Conservation (phyloP, 495 filamentous ascomycete genomes). For the Hypoxylon crocopeplum region DNA sequence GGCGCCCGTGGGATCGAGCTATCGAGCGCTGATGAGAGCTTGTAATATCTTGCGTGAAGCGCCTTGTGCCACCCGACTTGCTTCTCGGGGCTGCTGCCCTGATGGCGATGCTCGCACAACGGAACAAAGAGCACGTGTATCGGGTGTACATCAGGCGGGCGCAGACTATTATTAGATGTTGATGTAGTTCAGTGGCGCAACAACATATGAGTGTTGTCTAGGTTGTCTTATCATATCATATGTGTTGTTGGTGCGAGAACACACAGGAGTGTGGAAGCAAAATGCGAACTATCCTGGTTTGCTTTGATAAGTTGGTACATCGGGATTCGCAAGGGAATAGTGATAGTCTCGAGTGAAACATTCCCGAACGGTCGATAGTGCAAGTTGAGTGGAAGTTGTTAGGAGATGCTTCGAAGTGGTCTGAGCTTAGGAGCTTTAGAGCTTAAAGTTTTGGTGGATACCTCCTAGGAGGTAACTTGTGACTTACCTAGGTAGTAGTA, state of each 20-base stretch:
- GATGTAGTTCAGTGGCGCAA: too few relatives aligned
- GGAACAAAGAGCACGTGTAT: constrained; percentile 19
- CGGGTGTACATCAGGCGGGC: constrained; percentile 23
- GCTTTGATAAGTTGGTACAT: not conserved
- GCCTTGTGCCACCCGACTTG: not conserved
- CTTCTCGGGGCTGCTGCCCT: constrained; percentile 4
- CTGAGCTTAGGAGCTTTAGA: too few relatives aligned
- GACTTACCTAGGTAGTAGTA: too few relatives aligned
- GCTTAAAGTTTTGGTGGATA: too few relatives aligned
- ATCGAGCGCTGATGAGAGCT: constrained; percentile 1
- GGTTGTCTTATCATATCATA: too few relatives aligned
- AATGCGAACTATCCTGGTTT: constrained; percentile 29
- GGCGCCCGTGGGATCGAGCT: constrained; percentile 8
- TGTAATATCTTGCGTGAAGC: not conserved
- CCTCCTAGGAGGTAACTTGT: too few relatives aligned
- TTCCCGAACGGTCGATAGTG: too few relatives aligned
- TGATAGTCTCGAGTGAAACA: too few relatives aligned
- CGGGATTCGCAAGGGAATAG: constrained; percentile 1
- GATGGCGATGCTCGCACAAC: constrained; percentile 3
- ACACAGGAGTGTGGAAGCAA: constrained; percentile 24
- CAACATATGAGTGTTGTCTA: too few relatives aligned
- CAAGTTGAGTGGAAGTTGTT: too few relatives aligned
- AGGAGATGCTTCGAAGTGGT: too few relatives aligned
- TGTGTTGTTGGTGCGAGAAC: too few relatives aligned
- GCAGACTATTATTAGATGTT: constrained; percentile 22